These are phyloP conservation scores for Trypanosoma lewisi DNA, from an alignment of 208 protist genomes.

Conservation along the genomic window DNA sequence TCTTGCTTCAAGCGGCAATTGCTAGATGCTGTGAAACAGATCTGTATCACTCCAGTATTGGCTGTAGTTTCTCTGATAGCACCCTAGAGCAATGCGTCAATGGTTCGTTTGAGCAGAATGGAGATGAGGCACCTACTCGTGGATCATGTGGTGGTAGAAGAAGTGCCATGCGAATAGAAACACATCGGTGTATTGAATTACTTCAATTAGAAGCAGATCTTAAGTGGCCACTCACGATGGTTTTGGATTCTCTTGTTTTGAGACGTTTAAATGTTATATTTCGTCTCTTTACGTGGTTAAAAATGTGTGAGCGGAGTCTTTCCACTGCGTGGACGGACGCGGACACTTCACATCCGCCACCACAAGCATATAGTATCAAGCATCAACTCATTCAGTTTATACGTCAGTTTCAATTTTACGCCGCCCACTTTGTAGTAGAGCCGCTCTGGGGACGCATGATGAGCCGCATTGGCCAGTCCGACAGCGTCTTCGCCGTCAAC, in stretches of 20 bases:
- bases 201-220: conserved; percentile 83
- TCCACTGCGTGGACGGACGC: conserved; percentile 47
- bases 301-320: conserved; percentile 74
- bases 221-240: conserved; percentile 81
- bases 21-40: conserved; percentile 63
- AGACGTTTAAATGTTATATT: conserved; percentile 77
- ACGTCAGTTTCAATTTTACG: conserved; percentile 87
- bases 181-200: conserved; percentile 59
- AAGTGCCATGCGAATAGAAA: conserved; percentile 32
- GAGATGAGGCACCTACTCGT: conserved; percentile 5
- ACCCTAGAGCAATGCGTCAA: conserved; percentile 50
- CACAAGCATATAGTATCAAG: conserved; percentile 78
- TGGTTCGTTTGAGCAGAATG: conserved; percentile 21
- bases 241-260: conserved; percentile 58
- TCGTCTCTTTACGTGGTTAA: conserved; percentile 78
- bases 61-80: conserved; percentile 67
- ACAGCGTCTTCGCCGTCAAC: conserved; percentile 69
- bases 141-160: conserved; percentile 24
- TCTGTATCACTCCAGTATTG: conserved; percentile 69
- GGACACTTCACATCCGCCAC: conserved; percentile 26
- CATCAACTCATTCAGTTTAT: conserved; percentile 87
- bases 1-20: conserved; percentile 79
- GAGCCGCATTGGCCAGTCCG: conserved; percentile 51
- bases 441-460: conserved; percentile 78
- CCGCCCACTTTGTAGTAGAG: conserved; percentile 85